These are phyloP conservation scores for Podosphaera xanthii DNA, from an alignment of 2,329 filamentous ascomycete genomes.

Conservation along the genomic window DNA sequence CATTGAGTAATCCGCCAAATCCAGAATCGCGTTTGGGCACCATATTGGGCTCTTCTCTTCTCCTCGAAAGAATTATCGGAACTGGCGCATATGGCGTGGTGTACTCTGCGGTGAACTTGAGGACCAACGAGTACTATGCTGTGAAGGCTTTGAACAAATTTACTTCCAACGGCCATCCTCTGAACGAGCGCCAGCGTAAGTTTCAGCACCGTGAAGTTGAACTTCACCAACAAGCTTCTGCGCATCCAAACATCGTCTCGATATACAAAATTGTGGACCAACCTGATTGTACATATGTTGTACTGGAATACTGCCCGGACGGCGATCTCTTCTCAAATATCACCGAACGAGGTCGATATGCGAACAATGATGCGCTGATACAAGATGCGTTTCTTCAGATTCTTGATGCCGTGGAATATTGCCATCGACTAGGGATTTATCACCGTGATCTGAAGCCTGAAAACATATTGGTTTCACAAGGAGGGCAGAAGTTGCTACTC, in stretches of 20 bases:
- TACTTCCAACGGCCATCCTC: conserved; percentile 41
- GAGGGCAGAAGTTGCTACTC: conserved; percentile 76
- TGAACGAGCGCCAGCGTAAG: conserved; percentile 66
- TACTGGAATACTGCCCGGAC: conserved; percentile 91
- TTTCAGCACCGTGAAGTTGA: conserved; percentile 89
- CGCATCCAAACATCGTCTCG: conserved; percentile 81
- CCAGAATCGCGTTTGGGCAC: conserved; percentile 76
- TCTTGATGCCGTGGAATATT: conserved; percentile 86
- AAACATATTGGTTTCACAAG: conserved; percentile 82
- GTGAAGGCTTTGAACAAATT: conserved; percentile 93
- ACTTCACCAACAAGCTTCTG: conserved; percentile 71
- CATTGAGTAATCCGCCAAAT: conserved; percentile 14
- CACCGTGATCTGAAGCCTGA: conserved; percentile 95
- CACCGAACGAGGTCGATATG: conserved; percentile 80
- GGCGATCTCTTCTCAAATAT: conserved; percentile 96
- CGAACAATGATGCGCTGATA: conserved; percentile 75
- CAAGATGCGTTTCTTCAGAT: conserved; percentile 83
- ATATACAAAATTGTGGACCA: conserved; percentile 85
- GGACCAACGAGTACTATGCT: conserved; percentile 50
- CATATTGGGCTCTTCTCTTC: conserved; percentile 43
- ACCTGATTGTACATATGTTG: conserved; percentile 80
- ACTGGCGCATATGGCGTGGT: conserved; percentile 94
- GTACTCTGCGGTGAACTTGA: conserved; percentile 69
- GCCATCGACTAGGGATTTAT: conserved; percentile 83
- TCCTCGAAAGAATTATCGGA: conserved; percentile 67